phyloP scores from a whole-genome alignment of 164 flowering plant species.

The Aristolochia fimbriata region DNA sequence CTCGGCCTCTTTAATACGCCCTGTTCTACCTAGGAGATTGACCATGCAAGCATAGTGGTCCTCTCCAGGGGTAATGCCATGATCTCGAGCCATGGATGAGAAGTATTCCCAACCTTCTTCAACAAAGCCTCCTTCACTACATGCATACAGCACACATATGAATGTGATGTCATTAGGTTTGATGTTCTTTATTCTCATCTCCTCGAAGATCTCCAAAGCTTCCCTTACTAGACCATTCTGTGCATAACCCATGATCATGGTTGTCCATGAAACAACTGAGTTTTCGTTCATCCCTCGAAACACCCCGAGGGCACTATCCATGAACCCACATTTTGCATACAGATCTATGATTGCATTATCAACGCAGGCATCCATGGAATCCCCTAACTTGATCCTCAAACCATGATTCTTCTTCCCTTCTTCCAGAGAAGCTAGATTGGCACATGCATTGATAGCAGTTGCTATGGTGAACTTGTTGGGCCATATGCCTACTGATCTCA shows the following conservation, averaged over 20 bases:
- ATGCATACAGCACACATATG: conserved; percentile 66
- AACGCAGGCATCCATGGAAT: conserved; percentile 45
- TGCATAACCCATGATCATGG: conserved; percentile 73
- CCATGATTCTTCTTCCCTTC: conserved; percentile 63
- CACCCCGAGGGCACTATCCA: conserved; percentile 43
- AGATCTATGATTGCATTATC: conserved; percentile 73
- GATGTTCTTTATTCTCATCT: conserved; percentile 33
- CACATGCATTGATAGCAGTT: conserved; percentile 65
- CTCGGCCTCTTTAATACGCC: conserved; percentile 53
- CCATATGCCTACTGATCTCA: conserved; percentile 43
- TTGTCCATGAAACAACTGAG: conserved; percentile 63
- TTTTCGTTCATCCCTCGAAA: conserved; percentile 37
- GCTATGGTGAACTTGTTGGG: conserved; percentile 64
- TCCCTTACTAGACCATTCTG: conserved; percentile 47
- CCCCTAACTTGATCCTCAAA: conserved; percentile 55
- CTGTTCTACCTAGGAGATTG: conserved; percentile 56
- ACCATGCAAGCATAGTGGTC: conserved; percentile 83
- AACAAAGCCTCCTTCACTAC: conserved; percentile 59
- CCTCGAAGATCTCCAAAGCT: conserved; percentile 47
- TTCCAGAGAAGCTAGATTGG: conserved; percentile 44
- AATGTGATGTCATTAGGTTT: conserved; percentile 65
- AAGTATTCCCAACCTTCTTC: conserved; percentile 53
- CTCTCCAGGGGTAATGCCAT: conserved; percentile 52
- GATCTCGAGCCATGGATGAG: conserved; percentile 35
- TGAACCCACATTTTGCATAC: conserved; percentile 75